Base-by-base conservation (phyloP, 2,329 filamentous ascomycete species). In the Aureobasidium namibiae region DNA sequence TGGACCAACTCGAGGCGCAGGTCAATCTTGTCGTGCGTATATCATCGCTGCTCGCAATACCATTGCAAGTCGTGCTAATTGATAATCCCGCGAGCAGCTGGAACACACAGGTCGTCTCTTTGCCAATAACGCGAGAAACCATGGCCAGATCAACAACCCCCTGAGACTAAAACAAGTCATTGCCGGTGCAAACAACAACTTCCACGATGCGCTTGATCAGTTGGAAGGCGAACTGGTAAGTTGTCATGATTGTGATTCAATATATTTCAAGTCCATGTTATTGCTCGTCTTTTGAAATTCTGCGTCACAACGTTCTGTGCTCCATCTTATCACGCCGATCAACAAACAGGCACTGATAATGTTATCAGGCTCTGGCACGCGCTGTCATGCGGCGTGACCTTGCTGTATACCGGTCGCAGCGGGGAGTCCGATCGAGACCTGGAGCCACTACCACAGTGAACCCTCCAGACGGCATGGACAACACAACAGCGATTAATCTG, bases 121-220 rank as follows among this genome's bases (percentile, higher is more conserved):
- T 39, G 75, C 78, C 36, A 69, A 73, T 33, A 70, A 67, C 56
- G 67, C 67, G 64, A 63, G 62, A 16, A 66, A 65, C 23, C 62
- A 65, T n/a, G 63, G 67, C 63, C 69, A 66, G 53, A 68, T 68
- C 3, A 67, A 69, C 4, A 67, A 69, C 56, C 64, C 67, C 29
- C 60, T 63, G n/a, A 66, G 74, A 62, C 69, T 75, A 53, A 70
- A 69, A 59, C 64, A 68, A 31, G 61, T 67, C 14, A 62, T 80
- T 14, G 73, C 76, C 2, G 66, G 65, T 16, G 75, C 75, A 29
- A 68, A 71, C 16, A 69, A 71, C 34, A 69, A 73, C 63, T 81
- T 78, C 61, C 76, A 81, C 64, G 72, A 77, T 48, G 74, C 75
- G n/a, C 73, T 81, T n/a, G 78, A 81, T 67, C 70, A 75, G 60